Evolutionary conservation across 1,139 yeast species (phyloP), one percentile per base, ranked within the genome.

Genomic region (Diutina sp.): DNA sequence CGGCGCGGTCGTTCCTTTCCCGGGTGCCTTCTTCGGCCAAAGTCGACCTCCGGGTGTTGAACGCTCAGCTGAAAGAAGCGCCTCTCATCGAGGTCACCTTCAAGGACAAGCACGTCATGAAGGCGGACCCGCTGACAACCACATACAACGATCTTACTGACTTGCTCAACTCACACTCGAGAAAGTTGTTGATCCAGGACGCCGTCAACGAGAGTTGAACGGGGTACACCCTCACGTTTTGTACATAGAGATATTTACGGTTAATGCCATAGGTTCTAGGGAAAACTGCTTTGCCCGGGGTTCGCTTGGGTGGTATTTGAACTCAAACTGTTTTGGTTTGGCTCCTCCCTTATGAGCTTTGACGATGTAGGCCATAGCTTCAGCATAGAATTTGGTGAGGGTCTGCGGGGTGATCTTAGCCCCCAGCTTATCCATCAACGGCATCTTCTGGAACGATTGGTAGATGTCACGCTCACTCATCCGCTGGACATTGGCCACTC

Each of bases 1-100:
- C 89, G 7, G 91, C 96, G 2, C 82, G 98, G 64, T 73, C 88
- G 21, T 85, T 91, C 65, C 79, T 91, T 56, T 80, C 95, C 18
- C 79, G 90, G 58, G 80, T 91, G 58, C 97, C 98, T 25, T 88
- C 87, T 8, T 72, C 81, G 14, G 72, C 84, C 64, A 83, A 80
- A 63, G 74, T 76, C 11, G 82, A 82, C 58, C 77, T 77, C 61
- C 83, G 84, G 62, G 76, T 85, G 25, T 72, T 86, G 56, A 71
- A 78, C 4, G 66, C 69, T 18, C 58, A 59, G 11, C 60, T 61
- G 0, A 69, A 69, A 3, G 80, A 74, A 41, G 65, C 69, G 56
- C 90, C 96, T 28, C 65, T 76, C 44, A 81, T 91, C 46, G 78
- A 83, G 61, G 96, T 91, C 18, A 82, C 85, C 1, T 91, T 81